Base-by-base conservation (phyloP, 1,284 basidiomycete genomes). In the Stygiomarasmius scandens region DNA sequence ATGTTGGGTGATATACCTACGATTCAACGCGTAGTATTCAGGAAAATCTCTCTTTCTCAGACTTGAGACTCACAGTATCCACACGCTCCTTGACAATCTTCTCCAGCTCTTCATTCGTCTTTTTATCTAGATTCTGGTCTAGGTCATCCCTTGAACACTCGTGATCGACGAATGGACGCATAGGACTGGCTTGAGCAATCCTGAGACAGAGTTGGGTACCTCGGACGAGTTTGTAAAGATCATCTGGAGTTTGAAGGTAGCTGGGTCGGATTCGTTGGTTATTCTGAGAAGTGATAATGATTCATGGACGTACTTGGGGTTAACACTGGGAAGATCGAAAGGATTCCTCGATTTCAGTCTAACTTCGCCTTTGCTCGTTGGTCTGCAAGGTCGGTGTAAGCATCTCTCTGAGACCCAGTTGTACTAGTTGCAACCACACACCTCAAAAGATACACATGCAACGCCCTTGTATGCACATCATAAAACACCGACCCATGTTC, bases 231-330 rank as follows among this genome's bases (percentile, higher is more conserved):
- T 76, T 78, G 49, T 79, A 74, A 19, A 87, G 58, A 64, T 90
- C 87, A 61, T 85, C 80, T 20, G 74, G 67, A 6, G 78, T 77
- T n/a, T 81, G 70, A 45, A 89, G 72, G 64, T 89, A 89, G 58
- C 86, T 88, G 54, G n/a, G n/a, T n/a, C n/a, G n/a, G n/a, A n/a
- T n/a, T n/a, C n/a, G n/a, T n/a, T n/a, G n/a, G n/a, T n/a, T n/a
- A n/a, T n/a, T n/a, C n/a, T n/a, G n/a, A n/a, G n/a, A n/a, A n/a
- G n/a, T n/a, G n/a, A n/a, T n/a, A n/a, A n/a, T n/a, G n/a, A n/a
- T n/a, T n/a, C n/a, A n/a, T n/a, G n/a, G n/a, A 59, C 66, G 6
- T 56, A 79, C 78, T 73, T 76, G n/a, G 79, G 79, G 61, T 81
- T 70, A 27, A 79, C 67, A 32, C 65, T 63, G 5, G 78, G 78